These are phyloP conservation scores for Yamadazyma taylorii DNA, from an alignment of 1,139 yeast species.

Conservation along the genomic window DNA sequence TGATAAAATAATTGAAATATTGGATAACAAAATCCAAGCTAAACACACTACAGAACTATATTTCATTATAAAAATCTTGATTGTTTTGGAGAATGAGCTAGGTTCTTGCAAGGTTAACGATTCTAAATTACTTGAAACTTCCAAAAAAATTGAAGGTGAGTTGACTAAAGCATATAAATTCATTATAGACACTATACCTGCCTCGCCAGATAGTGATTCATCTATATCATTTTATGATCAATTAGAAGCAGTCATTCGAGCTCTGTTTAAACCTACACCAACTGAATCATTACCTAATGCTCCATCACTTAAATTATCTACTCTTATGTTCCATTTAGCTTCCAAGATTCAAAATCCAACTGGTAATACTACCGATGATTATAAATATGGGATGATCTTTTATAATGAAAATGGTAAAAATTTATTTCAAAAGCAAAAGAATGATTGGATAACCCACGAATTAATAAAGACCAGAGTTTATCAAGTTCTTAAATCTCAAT, in stretches of 20 bases:
- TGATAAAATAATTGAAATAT: neutral
- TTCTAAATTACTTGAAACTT: neutral
- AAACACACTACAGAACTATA: slow-evolving; percentile 4
- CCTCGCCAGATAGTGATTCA: slow-evolving; percentile 2
- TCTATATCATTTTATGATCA: slow-evolving; percentile 13
- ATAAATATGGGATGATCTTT: slow-evolving; percentile 20
- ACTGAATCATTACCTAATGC: slow-evolving; percentile 19
- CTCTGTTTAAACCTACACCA: slow-evolving; percentile 5
- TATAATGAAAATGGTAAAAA: slow-evolving; percentile 19
- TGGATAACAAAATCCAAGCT: neutral
- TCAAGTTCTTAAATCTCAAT: neutral
- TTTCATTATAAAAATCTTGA: slow-evolving; percentile 5
- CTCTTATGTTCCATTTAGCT: slow-evolving; percentile 24
- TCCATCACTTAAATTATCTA: slow-evolving; percentile 26
- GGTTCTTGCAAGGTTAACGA: neutral
- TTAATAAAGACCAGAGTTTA: slow-evolving; percentile 6
- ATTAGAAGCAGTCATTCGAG: slow-evolving; percentile 14
- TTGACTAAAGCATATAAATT: slow-evolving; percentile 8
- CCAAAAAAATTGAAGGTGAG: slow-evolving; percentile 1
- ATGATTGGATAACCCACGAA: slow-evolving; percentile 23
- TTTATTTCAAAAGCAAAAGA: slow-evolving; percentile 25
- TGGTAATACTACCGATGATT: slow-evolving; percentile 11
- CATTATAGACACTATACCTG: slow-evolving; percentile 14
- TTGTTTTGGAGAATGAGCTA: slow-evolving; percentile 9
- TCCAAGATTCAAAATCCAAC: slow-evolving; percentile 16